These are phyloP conservation scores for Diutina rugosa DNA, from an alignment of 1,139 yeast genomes.

Conservation along the genomic window DNA sequence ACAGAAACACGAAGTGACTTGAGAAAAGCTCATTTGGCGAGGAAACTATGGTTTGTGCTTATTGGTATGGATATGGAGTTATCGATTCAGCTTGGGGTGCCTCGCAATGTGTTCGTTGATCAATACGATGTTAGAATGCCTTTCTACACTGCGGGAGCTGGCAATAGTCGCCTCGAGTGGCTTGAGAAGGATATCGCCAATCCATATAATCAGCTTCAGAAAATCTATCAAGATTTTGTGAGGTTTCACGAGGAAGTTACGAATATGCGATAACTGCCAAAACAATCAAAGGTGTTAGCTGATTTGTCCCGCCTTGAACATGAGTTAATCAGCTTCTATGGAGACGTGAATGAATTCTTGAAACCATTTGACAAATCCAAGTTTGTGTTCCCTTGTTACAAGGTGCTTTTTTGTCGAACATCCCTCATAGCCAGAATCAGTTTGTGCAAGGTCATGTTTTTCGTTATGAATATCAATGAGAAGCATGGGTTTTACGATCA, in stretches of 20 bases:
- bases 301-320: conserved; percentile 18
- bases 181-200: conserved; percentile 17
- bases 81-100: conserved; percentile 6
- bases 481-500: conserved; percentile 8
- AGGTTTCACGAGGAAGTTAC: conserved; percentile 4
- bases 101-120: conserved; percentile 5
- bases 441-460: conserved; percentile 13
- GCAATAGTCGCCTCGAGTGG: conserved; percentile 16
- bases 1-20: conserved; percentile 3
- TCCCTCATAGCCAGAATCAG: conserved; percentile 20
- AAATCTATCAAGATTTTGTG: conserved; percentile 5
- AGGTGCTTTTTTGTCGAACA: conserved; percentile 19
- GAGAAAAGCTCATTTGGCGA: conserved; percentile 6
- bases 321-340: conserved; percentile 7
- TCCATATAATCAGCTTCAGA: conserved; percentile 12
- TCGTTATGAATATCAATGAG: conserved; percentile 17
- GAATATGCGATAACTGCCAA: neutral
- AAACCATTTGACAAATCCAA: neutral
- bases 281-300: conserved; percentile 12
- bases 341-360: conserved; percentile 10
- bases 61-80: conserved; percentile 5
- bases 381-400: conserved; percentile 17
- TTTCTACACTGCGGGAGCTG: conserved; percentile 10
- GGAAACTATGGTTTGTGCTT: conserved; percentile 8
- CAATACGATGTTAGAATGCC: conserved; percentile 14